Evolutionary conservation across 148 eudicot genomes (phyloP).

Genomic region (Rhododendron williamsianum): DNA sequence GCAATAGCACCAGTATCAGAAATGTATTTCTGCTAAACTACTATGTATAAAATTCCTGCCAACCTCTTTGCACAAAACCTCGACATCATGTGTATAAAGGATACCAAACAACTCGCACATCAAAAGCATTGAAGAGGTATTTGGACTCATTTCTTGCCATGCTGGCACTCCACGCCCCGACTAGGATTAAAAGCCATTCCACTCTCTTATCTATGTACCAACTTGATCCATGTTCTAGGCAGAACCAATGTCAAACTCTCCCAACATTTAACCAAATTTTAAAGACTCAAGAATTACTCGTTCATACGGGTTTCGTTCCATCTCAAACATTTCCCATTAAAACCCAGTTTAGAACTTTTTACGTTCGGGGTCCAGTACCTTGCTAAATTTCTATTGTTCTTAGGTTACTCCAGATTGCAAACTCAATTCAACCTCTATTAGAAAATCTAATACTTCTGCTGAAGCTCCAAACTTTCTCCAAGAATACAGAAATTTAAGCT

Average conservation of each 20-base stretch:
- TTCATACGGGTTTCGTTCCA: not conserved
- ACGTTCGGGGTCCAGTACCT: not conserved
- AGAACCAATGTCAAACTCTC: not conserved
- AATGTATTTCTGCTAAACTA: not conserved
- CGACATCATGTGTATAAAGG: not conserved
- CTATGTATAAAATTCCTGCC: not conserved
- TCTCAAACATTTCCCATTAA: not conserved
- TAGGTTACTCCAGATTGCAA: not conserved
- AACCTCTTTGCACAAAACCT: not conserved
- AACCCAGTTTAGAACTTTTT: not conserved
- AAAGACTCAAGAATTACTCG: not conserved
- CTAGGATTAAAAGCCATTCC: not conserved
- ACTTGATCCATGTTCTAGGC: not conserved
- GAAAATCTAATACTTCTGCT: not conserved
- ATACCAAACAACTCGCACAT: not conserved
- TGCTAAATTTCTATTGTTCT: not conserved
- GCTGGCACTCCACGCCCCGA: not conserved
- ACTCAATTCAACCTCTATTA: not conserved
- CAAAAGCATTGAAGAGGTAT: not conserved
- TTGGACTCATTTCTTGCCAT: not conserved
- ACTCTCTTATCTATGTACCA: not conserved
- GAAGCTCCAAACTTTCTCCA: not conserved
- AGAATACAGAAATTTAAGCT: not conserved
- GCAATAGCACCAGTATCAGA: not conserved
- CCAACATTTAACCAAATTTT: not conserved